Conservation (phyloP, 108 stramenopile genomes). For the Cyclotella choctawhatcheeana region DNA sequence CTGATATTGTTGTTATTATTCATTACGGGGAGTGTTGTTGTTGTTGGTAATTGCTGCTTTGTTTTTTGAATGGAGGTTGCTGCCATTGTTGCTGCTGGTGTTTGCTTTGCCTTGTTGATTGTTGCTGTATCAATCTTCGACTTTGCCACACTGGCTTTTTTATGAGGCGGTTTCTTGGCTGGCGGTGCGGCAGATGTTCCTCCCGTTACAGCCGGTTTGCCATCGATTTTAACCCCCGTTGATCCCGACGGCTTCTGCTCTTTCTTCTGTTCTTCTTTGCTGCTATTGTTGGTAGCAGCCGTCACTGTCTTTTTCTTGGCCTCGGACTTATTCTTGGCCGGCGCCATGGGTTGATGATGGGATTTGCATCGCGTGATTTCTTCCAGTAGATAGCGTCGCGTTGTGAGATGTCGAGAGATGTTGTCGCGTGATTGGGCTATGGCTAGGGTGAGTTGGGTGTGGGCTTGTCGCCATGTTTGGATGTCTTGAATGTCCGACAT, state of each 20-base stretch:
- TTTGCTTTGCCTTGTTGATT: background rate
- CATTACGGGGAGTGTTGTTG: too few species aligned
- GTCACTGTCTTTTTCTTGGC: slow-evolving; percentile 21
- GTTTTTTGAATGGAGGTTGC: too few species aligned
- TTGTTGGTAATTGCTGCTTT: too few species aligned
- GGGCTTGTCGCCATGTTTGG: slow-evolving; percentile 72
- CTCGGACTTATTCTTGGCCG: background rate
- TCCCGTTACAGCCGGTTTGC: background rate
- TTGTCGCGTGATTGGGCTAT: slow-evolving; percentile 64
- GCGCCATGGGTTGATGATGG: background rate
- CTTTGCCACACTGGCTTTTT: background rate
- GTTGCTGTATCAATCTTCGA: background rate
- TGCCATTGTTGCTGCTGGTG: background rate
- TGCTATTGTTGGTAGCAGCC: background rate
- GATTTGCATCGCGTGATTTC: slow-evolving; percentile 54
- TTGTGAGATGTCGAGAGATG: slow-evolving; percentile 61
- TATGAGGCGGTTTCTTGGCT: slow-evolving; percentile 1
- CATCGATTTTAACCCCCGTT: background rate
- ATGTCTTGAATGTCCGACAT: slow-evolving; percentile 35
- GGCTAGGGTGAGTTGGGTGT: slow-evolving; percentile 56
- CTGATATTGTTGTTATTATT: background rate
- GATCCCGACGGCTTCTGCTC: background rate
- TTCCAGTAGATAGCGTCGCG: slow-evolving; percentile 71
- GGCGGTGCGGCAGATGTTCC: background rate
- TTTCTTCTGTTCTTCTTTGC: background rate